Conservation (phyloP, 2,329 filamentous ascomycete species). For the Ophiostoma montium region DNA sequence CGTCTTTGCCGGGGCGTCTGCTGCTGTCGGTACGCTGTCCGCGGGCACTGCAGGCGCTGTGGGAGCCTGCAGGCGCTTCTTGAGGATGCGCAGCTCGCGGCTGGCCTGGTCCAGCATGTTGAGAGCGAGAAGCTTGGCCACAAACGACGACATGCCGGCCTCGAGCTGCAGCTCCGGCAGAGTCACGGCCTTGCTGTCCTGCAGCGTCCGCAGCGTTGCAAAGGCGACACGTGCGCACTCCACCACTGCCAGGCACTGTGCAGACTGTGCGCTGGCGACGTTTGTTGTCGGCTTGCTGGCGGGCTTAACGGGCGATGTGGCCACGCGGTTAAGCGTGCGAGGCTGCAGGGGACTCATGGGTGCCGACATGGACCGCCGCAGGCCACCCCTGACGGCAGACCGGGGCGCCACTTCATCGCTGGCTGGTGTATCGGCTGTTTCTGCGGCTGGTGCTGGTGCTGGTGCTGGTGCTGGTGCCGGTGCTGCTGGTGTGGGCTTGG, state of each 20-base stretch:
- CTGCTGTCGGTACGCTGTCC: not conserved
- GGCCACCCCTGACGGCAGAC: slow-evolving; percentile 24
- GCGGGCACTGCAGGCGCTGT: slow-evolving; percentile 7
- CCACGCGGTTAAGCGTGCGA: slow-evolving; percentile 44
- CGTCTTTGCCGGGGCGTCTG: slow-evolving; percentile 13
- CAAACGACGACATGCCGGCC: slow-evolving; percentile 55
- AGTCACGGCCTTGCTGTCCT: slow-evolving; percentile 37
- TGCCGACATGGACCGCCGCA: slow-evolving; percentile 42
- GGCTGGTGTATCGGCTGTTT: not conserved
- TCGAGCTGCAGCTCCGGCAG: slow-evolving; percentile 56
- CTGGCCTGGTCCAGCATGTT: slow-evolving; percentile 53
- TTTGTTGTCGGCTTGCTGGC: slow-evolving; percentile 10
- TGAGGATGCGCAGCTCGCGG: slow-evolving; percentile 54
- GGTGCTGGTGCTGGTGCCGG: slow-evolving; percentile 15
- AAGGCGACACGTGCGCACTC: slow-evolving; percentile 60
- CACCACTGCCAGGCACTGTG: slow-evolving; percentile 39
- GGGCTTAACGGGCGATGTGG: slow-evolving; percentile 34
- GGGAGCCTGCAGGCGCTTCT: slow-evolving; percentile 41
- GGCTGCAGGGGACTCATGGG: slow-evolving; percentile 48
- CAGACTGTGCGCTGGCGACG: not conserved
- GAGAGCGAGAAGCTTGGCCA: slow-evolving; percentile 50
- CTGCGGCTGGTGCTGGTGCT: not conserved
- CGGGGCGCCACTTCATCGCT: slow-evolving; percentile 14
- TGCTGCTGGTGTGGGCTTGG: slow-evolving; percentile 31
- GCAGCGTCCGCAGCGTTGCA: slow-evolving; percentile 43